Evolutionary conservation across 768 basidiomycete species (phyloP).

Genomic region (Mrakia blollopis): DNA sequence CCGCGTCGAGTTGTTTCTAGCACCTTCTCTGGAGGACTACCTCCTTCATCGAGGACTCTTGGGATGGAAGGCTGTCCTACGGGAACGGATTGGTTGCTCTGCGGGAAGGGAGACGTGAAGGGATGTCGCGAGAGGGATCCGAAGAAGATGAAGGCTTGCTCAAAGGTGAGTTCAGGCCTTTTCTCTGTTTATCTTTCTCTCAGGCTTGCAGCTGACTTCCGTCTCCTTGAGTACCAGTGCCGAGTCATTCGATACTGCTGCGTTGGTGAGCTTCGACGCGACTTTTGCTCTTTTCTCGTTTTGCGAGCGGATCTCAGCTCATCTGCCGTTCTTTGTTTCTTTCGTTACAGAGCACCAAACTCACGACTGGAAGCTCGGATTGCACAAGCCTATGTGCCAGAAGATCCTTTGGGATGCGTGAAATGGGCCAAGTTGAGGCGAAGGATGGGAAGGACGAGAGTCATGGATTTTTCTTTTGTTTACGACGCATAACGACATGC

Average conservation of each 20-base stretch:
- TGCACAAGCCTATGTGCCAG: not conserved
- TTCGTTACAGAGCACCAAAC: not conserved
- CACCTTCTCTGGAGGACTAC: too few relatives aligned
- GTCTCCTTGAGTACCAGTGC: not conserved
- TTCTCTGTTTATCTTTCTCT: not conserved
- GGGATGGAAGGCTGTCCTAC: too few relatives aligned
- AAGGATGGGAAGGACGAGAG: too few relatives aligned
- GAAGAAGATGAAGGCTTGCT: not conserved
- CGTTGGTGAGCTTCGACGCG: not conserved
- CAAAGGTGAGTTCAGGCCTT: not conserved
- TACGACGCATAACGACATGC: too few relatives aligned
- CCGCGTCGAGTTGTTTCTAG: too few relatives aligned
- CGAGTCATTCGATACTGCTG: not conserved
- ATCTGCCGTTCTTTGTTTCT: not conserved
- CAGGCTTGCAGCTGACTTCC: not conserved
- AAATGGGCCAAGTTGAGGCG: too few relatives aligned
- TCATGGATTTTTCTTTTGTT: too few relatives aligned
- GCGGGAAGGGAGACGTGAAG: too few relatives aligned
- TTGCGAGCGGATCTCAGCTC: not conserved
- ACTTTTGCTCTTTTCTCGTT: not conserved
- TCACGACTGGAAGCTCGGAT: not conserved
- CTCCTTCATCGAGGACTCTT: too few relatives aligned
- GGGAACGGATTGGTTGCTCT: too few relatives aligned
- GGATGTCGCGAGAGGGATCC: not conserved
- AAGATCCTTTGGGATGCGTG: not conserved